These are phyloP conservation scores for Heritiera littoralis DNA, from an alignment of 345 rosid genomes.

Conservation along the genomic window DNA sequence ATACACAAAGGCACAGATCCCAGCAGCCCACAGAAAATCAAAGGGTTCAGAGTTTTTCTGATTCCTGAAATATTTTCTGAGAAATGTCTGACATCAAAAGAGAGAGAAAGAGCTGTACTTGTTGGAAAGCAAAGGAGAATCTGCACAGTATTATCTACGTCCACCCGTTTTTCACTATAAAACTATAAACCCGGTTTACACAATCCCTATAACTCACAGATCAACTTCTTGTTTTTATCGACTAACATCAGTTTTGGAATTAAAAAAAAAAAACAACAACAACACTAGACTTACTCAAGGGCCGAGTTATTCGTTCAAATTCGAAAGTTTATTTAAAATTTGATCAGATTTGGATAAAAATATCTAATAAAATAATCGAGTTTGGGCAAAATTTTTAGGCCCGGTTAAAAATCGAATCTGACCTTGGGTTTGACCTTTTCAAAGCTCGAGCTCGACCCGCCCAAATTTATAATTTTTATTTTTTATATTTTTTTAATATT, in stretches of 20 bases:
- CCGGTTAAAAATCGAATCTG: too few species aligned
- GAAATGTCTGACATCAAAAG: conserved; percentile 35
- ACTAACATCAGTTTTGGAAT: conserved; percentile 29
- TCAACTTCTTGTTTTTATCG: conserved; percentile 18
- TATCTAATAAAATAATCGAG: too few species aligned
- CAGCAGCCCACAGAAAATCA: conserved; percentile 47
- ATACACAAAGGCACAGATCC: conserved; percentile 50
- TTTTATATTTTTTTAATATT: too few species aligned
- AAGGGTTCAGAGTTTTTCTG: conserved; percentile 33
- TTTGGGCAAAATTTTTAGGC: too few species aligned
- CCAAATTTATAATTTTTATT: too few species aligned
- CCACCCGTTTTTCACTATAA: conserved; percentile 1
- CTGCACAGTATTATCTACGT: conserved; percentile 3
- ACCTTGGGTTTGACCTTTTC: too few species aligned
- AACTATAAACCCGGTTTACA: conserved; percentile 29
- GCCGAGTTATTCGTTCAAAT: too few species aligned
- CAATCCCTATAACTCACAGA: conserved; percentile 46
- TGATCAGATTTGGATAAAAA: too few species aligned
- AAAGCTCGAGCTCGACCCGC: too few species aligned
- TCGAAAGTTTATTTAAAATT: too few species aligned
- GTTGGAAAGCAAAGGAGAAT: conserved; percentile 36
- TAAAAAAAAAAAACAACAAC: not conserved
- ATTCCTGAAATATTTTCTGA: conserved; percentile 46
- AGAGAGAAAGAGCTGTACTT: conserved; percentile 22
- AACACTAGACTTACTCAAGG: too few species aligned